Conservation (phyloP, 495 filamentous ascomycete species). For the Halenospora varia region DNA sequence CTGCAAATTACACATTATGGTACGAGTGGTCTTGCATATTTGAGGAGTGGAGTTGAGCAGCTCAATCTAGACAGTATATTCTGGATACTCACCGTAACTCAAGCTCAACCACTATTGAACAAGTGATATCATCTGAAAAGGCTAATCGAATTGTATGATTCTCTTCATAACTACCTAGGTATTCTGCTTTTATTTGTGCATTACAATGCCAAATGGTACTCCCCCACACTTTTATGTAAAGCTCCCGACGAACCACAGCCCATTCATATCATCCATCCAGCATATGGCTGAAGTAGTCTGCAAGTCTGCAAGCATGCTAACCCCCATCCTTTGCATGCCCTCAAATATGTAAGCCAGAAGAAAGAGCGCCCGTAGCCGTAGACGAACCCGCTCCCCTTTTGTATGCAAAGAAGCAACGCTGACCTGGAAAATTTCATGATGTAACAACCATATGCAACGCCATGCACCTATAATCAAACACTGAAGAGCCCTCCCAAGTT, state of each 20-base stretch:
- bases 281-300: background rate
- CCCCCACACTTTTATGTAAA: background rate
- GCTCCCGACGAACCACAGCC: background rate
- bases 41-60: too few species aligned
- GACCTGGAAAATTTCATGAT: background rate
- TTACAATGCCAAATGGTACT: background rate
- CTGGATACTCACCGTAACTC: too few species aligned
- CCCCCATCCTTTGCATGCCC: background rate
- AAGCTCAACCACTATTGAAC: too few species aligned
- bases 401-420: slow-evolving; percentile 2
- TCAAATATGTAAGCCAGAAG: slow-evolving; percentile 16
- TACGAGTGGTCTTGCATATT: too few species aligned
- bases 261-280: slow-evolving; percentile 1
- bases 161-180: background rate
- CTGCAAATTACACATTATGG: too few species aligned
- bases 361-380: background rate
- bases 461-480: slow-evolving; percentile 20
- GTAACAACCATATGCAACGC: slow-evolving; percentile 16
- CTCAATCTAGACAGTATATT: too few species aligned
- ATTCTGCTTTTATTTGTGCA: background rate
- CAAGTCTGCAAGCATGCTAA: too few species aligned
- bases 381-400: background rate
- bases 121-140: too few species aligned
- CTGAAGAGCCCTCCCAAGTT: background rate
- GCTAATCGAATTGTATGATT: too few species aligned